Evolutionary conservation across 768 basidiomycete species (phyloP), one percentile per base, ranked within the genome.

Genomic region (Kwoniella sp.): DNA sequence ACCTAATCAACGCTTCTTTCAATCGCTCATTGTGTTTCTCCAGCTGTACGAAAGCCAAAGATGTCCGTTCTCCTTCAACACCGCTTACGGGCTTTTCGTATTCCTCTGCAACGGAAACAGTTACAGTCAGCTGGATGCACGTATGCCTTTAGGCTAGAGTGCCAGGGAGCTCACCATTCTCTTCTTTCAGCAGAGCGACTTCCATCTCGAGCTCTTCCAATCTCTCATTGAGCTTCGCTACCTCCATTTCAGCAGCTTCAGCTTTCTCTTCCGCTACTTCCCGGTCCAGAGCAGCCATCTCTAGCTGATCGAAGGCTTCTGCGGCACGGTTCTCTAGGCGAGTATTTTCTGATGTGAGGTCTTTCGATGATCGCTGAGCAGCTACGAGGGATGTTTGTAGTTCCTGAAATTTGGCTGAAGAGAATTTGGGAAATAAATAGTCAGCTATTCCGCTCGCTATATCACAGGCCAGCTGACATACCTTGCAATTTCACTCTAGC

Each of bases 1-100:
- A 92, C 90, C 88, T 85, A 58, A 95, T 84, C 10, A 98, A 83
- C 13, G 96, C 96, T 74, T 98, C 96, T 80, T 96, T 97, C 58
- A 99, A 81, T 17, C 96, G 82, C 74, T 92, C 92, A 67, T 98
- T 99, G 75, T 98, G 95, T 78, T 91, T 96, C 82, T 97, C 94
- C 0, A 99, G 86, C 75, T 97, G 95, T 19, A 83, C 89, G 65
- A 80, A 83, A 2, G 82, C 83, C 54, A 83, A 55, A 1, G 79
- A 80, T 84, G 78, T 88, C 86, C 27, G 86, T 86, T 64, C 80
- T 2, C 75, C 74, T 48, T 71, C 68, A 17, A 62, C 57, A 0
- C 65, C 74, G 19, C 49, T 46, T 0, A 74, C 73, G 5, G 80
- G 78, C 54, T 73, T 69, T 24, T 80, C 80, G 48, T 76, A 80